Percentiles rank a stretch among this genome's conserved stretches.
These are phyloP conservation scores for Coemansia sp. DNA, from an alignment of 192 early-diverging fungal genomes.

Conservation along the genomic window DNA sequence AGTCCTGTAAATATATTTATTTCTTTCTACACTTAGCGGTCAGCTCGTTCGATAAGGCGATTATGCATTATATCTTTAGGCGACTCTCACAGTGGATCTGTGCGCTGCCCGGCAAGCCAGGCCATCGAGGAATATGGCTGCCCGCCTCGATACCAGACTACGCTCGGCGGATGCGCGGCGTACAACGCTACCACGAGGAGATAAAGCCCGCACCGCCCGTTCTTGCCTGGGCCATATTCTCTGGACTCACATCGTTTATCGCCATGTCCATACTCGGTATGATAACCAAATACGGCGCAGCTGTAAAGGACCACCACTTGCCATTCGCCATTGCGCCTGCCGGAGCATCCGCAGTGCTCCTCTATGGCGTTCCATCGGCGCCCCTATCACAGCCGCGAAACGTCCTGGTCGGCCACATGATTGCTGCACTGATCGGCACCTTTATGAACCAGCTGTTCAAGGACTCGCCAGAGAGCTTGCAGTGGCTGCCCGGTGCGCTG, in stretches of 20 bases:
- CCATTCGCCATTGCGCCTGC: constrained; percentile 52
- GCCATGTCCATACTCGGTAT: constrained; percentile 26
- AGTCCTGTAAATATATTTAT: neutral
- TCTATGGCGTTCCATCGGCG: constrained; percentile 43
- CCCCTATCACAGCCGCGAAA: constrained; percentile 53
- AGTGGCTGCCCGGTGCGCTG: constrained; percentile 48
- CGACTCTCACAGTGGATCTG: constrained; percentile 36
- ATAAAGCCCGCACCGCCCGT: constrained; percentile 27
- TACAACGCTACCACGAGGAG: constrained; percentile 29
- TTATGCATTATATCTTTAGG: constrained; percentile 28
- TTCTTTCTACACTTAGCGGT: neutral
- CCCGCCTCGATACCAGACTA: constrained; percentile 28
- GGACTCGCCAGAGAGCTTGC: constrained; percentile 25
- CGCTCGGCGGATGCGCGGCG: constrained; percentile 39
- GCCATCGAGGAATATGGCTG: constrained; percentile 30
- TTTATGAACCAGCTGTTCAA: constrained; percentile 47
- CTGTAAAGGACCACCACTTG: constrained; percentile 38
- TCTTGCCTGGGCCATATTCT: constrained; percentile 37
- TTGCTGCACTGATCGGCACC: constrained; percentile 39
- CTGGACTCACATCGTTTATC: constrained; percentile 43
- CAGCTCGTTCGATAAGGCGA: neutral
- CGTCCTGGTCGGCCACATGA: constrained; percentile 39
- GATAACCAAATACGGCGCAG: constrained; percentile 46
- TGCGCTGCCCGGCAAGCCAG: constrained; percentile 34
- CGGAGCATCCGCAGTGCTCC: constrained; percentile 46